Base-by-base conservation (phyloP, 2,329 filamentous ascomycete genomes). In the Xylaria polymorpha region DNA sequence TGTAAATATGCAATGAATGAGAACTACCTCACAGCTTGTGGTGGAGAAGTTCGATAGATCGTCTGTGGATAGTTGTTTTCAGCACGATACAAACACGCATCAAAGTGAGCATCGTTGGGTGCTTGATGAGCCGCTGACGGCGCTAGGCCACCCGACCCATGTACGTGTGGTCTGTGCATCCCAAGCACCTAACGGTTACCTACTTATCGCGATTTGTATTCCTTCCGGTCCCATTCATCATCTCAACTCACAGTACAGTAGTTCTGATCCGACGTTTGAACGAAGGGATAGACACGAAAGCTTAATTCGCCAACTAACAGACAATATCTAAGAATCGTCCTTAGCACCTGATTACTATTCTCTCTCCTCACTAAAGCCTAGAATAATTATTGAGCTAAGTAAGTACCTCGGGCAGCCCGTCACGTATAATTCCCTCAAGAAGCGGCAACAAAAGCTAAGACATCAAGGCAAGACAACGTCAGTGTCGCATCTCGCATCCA, bases 141-240 rank as follows among this genome's bases (percentile, higher is more conserved):
- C 55, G 65, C 60, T 53, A 29, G 25, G 18, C 29, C 29, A 18
- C n/a, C 32, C 29, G 32, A 46, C n/a, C 25, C 58, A 25, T 25
- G 53, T 39, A 4, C 4, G 46, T 22, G 48, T 67, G 66, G 66
- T 67, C 66, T 68, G 66, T 65, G 66, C 61, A 56, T 59, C 46
- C 44, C 10, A 39, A 9, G 25, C 20, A 12, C 25, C n/a, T 18
- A 8, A 12, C 18, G 3, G 12, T 14, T 15, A 39, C 39, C 22
- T 10, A 37, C 18, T 20, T n/a, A 58, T 58, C 55, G 22, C 37
- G 20, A 43, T 37, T 57, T 15, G 10, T 39, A 41, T 25, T 57
- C 22, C 25, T 14, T 53, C 29, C 8, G 3, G 7, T 29, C 1
- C 35, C 35, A 4, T 8, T 9, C 50, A 35, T n/a, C 29, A 18